These are phyloP conservation scores for Xylariaceae sp. DNA, from an alignment of 2,329 filamentous ascomycete species.

Conservation along the genomic window DNA sequence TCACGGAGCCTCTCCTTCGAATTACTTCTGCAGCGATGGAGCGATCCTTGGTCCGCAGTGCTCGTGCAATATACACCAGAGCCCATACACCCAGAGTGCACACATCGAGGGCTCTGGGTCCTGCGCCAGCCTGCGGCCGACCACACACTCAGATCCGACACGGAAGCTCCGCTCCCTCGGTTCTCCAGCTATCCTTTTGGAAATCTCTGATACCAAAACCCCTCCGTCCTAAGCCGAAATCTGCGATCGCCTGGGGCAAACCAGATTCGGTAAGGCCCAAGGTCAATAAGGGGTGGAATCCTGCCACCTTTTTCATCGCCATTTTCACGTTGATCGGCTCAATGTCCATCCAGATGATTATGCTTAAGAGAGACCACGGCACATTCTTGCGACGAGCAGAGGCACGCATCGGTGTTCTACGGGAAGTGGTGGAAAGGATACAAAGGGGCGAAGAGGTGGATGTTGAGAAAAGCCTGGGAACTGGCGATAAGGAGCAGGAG, in stretches of 20 bases:
- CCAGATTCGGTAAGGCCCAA: slow-evolving; percentile 21
- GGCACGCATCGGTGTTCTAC: slow-evolving; percentile 68
- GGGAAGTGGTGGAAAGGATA: slow-evolving; percentile 67
- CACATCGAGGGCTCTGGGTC: too few relatives aligned
- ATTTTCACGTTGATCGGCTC: slow-evolving; percentile 87
- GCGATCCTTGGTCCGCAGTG: slow-evolving; percentile 14
- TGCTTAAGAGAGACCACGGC: slow-evolving; percentile 67
- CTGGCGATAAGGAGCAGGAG: slow-evolving; percentile 69
- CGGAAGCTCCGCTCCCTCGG: slow-evolving; percentile 41
- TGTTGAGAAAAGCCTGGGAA: slow-evolving; percentile 75
- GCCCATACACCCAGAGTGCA: slow-evolving; percentile 3
- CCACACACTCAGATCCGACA: slow-evolving; percentile 14
- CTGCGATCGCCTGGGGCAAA: slow-evolving; percentile 25
- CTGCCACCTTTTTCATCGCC: slow-evolving; percentile 74
- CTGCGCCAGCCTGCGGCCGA: slow-evolving; percentile 7
- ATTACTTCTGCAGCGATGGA: too few relatives aligned
- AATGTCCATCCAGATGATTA: slow-evolving; percentile 90
- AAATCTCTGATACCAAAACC: slow-evolving; percentile 63
- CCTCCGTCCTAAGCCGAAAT: slow-evolving; percentile 42
- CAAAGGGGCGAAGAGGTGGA: slow-evolving; percentile 73
- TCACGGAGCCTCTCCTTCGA: too few relatives aligned
- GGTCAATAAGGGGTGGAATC: slow-evolving; percentile 67
- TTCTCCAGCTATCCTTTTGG: slow-evolving; percentile 61
- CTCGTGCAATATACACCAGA: slow-evolving; percentile 12
- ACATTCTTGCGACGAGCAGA: slow-evolving; percentile 72